Evolutionary conservation across 108 stramenopile genomes (phyloP).

Genomic region (Skeletonema potamos): DNA sequence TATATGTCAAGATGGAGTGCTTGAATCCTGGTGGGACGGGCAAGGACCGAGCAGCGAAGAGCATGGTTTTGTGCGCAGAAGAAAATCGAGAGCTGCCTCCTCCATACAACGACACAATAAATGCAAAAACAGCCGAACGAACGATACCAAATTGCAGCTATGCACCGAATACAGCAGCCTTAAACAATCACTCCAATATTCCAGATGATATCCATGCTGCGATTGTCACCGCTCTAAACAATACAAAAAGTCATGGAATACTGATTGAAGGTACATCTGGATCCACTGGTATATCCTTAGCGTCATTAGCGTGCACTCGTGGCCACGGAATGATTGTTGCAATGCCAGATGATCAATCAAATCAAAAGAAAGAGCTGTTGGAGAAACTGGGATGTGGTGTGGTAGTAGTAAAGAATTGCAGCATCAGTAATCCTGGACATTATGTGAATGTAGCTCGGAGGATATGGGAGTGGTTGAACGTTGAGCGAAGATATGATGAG

Average conservation of each 20-base stretch:
- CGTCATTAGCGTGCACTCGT: slow-evolving; percentile 75
- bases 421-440: slow-evolving; percentile 93
- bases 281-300: slow-evolving; percentile 94
- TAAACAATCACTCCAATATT: slow-evolving; percentile 10
- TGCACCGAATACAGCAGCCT: neutral
- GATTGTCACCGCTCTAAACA: slow-evolving; percentile 53
- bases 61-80: slow-evolving; percentile 86
- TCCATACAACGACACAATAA: slow-evolving; percentile 15
- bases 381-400: slow-evolving; percentile 80
- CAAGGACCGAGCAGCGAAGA: slow-evolving; percentile 89
- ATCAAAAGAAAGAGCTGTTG: slow-evolving; percentile 80
- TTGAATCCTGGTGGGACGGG: slow-evolving; percentile 92
- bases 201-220: slow-evolving; percentile 28
- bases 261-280: slow-evolving; percentile 97
- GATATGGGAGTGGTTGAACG: slow-evolving; percentile 51
- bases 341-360: slow-evolving; percentile 95
- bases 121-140: neutral
- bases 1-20: slow-evolving; percentile 82
- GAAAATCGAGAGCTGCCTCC: slow-evolving; percentile 53
- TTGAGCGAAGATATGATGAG: slow-evolving; percentile 43
- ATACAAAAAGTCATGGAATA: slow-evolving; percentile 67
- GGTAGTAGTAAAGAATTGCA: slow-evolving; percentile 78
- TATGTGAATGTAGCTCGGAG: slow-evolving; percentile 89
- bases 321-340: slow-evolving; percentile 90
- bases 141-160: neutral